Evolutionary conservation across 2,329 filamentous ascomycete species (phyloP).

Genomic region (Chaetothyriales sp.): DNA sequence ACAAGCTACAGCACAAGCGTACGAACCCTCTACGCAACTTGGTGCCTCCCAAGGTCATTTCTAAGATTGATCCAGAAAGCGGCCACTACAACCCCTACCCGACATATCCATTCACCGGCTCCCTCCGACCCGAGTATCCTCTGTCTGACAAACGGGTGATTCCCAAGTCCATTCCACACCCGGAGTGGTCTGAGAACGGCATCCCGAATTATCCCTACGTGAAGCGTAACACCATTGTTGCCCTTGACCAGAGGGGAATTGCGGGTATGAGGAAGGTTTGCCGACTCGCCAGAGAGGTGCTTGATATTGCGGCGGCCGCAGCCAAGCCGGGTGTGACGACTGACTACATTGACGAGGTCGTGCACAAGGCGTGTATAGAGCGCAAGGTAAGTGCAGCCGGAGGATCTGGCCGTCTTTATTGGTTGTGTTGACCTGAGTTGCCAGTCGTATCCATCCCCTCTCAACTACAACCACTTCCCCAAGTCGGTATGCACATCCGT

Average conservation of each 20-base stretch:
- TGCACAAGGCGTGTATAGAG: slow-evolving; percentile 89
- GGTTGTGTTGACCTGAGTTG: slow-evolving; percentile 3
- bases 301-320: slow-evolving; percentile 79
- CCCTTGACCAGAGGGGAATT: slow-evolving; percentile 65
- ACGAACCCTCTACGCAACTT: slow-evolving; percentile 61
- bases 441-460: slow-evolving; percentile 86
- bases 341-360: slow-evolving; percentile 85
- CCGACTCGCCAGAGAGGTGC: slow-evolving; percentile 70
- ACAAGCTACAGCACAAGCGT: slow-evolving; percentile 75
- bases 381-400: slow-evolving; percentile 53
- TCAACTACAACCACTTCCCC: slow-evolving; percentile 93
- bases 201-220: slow-evolving; percentile 55
- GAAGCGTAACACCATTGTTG: slow-evolving; percentile 66
- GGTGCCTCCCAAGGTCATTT: slow-evolving; percentile 66
- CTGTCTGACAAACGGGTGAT: slow-evolving; percentile 59
- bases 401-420: neutral
- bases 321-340: slow-evolving; percentile 86
- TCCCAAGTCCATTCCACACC: slow-evolving; percentile 65
- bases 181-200: slow-evolving; percentile 79
- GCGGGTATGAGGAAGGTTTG: slow-evolving; percentile 91
- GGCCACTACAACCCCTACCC: slow-evolving; percentile 88
- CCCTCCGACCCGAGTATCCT: slow-evolving; percentile 74
- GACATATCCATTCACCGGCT: slow-evolving; percentile 66
- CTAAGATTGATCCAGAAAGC: slow-evolving; percentile 83
- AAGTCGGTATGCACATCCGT: slow-evolving; percentile 95